Base-by-base conservation (phyloP, 2,329 filamentous ascomycete genomes). In the Fusarium palustre region DNA sequence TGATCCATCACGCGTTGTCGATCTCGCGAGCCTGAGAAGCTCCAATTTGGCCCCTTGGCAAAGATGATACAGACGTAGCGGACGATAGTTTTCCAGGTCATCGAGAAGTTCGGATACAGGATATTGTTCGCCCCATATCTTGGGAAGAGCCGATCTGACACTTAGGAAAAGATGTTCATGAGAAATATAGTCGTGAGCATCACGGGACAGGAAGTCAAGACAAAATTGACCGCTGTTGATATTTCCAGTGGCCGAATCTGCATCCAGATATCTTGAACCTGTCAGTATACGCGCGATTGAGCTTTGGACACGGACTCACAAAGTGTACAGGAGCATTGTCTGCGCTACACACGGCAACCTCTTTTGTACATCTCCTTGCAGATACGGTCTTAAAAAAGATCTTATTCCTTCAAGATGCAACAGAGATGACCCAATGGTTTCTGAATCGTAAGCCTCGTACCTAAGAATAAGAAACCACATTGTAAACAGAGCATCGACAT, bases 381-480 rank as follows among this genome's bases (percentile, higher is more conserved):
- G 11, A 18, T 71, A 73, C 1, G 70, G 70, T 15, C 28, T 41
- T 7, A 73, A 7, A 11, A 73, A 73, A 0, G 67, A 58, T 1
- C 70, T 50, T 2, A 73, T 73, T 1, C 70, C 70, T 4, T 73
- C 70, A 0, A 73, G 53, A 45, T 73, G 70, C 5, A 73, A 38
- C 1, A 69, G 18, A 2, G 66, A 71, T 1, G 70, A 4, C 34
- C 62, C 0, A 4, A 58, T 62, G 3, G 68, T 70, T 34, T 70
- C 66, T 1, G 66, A 68, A 7, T 73, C 68, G 22, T 54, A 61
- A 16, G 66, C 59, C 18, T 73, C 70, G 0, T 70, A 73, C 7
- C 56, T 46, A 3, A 73, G 10, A 9, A 73, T 72, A 0, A 73
- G 59, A 7, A 73, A 73, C 70, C 70, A 73, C 70, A 73, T 73